Evolutionary conservation across 2,329 filamentous ascomycete genomes (phyloP), one percentile per base, ranked within the genome.

Genomic region (Calonectria leucothoes): DNA sequence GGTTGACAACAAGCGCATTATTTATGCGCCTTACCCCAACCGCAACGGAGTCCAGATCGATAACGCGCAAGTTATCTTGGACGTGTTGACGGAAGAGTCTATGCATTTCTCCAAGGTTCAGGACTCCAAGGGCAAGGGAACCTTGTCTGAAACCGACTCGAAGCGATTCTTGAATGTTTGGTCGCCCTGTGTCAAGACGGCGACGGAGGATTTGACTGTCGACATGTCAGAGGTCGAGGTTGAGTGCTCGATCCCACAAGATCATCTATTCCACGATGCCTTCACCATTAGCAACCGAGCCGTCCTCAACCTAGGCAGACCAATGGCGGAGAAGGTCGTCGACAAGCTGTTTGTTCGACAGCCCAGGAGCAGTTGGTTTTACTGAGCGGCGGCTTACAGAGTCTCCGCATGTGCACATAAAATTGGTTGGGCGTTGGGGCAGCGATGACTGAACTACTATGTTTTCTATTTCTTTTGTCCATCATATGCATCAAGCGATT

Each of bases 261-360:
- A 87, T 15, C 87, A 89, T 72, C 82, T 92, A 3, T 91, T 90
- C 79, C 88, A 87, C 80, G 88, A 89, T 63, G 83, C 84, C 0
- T 90, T 90, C 51, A 88, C 84, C 0, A 81, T 91, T 7, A 79
- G 78, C 39, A 81, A 84, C 69, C 78, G 82, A n/a, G 83, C 83
- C 14, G 79, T 78, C 27, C 73, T 77, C 59, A 75, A 75, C 8
- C 71, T 81, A 8, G 76, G 76, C 1, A 71, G 74, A 52, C 45
- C 63, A 29, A 73, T 78, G 39, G 71, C 76, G 23, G 66, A 75
- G 14, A 71, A 76, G 1, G 71, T 83, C 3, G 67, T 75, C 35
- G 70, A 79, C 35, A 66, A 77, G n/a, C 67, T 83, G 51, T 80
- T 85, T 70, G 48, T 57, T 48, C 35, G 49, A 17, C 51, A 75